Base-by-base conservation (phyloP, 139 green algal genomes). In the Monoraphidium neglectum region DNA sequence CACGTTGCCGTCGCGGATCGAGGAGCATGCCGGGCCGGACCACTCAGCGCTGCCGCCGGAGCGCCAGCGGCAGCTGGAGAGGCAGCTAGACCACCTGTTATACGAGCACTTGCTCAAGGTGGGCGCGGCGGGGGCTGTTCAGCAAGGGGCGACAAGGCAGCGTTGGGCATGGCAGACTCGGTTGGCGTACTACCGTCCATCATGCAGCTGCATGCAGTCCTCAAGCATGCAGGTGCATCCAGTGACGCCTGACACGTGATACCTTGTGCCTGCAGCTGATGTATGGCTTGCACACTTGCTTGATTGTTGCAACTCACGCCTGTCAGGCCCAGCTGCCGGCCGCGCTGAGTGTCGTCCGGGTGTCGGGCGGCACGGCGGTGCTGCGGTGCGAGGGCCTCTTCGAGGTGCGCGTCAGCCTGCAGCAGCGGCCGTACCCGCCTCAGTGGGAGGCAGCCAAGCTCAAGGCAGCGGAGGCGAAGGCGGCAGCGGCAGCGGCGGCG, bases 61-160 rank as follows among this genome's bases (percentile, higher is more conserved):
- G n/a, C 47, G 72, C 43, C 63, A 79, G 63, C 73, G 54, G 73
- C 66, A 64, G 64, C 64, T 79, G 62, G 40, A 73, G 46, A 49
- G 26, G 24, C 73, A 79, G 26, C 36, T 79, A 2, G 64, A 79
- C 49, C 73, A 79, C 37, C 37, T 79, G 63, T 28, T 79, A 33
- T 79, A 68, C n/a, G 38, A 63, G 12, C 66, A 67, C 18, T 49
- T 79, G 37, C 73, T 79, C 49, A 79, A 79, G 73, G 73, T 79
- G 30, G 26, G 24, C 8, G 43, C 8, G 43, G 43, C 8, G 43
- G 8, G 8, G 43, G 43, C 43, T 51, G 43, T 12, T 51, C 8
- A 51, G n/a, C n/a, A n/a, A n/a, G n/a, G n/a, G n/a, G n/a, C n/a
- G n/a, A n/a, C n/a, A n/a, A n/a, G n/a, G n/a, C n/a, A n/a, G n/a